These are phyloP conservation scores for Geum urbanum DNA, from an alignment of 306 rosid genomes.

Conservation along the genomic window DNA sequence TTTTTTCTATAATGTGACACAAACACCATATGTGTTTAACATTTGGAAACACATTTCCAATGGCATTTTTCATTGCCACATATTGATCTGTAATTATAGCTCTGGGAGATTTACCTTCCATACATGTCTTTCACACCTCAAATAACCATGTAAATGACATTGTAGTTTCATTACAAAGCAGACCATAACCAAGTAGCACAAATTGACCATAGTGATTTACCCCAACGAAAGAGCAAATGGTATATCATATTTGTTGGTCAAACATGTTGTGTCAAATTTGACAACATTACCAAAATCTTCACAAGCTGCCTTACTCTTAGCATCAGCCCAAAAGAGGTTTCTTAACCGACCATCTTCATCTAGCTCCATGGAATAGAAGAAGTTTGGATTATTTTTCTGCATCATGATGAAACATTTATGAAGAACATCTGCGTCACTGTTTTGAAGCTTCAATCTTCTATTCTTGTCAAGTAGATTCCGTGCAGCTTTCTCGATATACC, in stretches of 20 bases:
- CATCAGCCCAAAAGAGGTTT: slow-evolving; percentile 21
- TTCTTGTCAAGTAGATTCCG: not conserved
- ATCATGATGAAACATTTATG: slow-evolving; percentile 11
- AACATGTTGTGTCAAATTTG: slow-evolving; percentile 12
- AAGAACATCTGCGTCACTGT: slow-evolving; percentile 18
- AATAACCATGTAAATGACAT: too few species aligned
- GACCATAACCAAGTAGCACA: too few species aligned
- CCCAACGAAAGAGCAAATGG: not conserved
- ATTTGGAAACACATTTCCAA: too few species aligned
- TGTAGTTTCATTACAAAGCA: too few species aligned
- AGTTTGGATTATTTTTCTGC: slow-evolving; percentile 13
- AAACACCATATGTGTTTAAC: too few species aligned
- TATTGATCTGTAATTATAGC: too few species aligned
- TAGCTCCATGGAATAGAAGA: slow-evolving; percentile 16
- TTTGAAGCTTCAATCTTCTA: not conserved
- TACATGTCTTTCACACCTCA: too few species aligned
- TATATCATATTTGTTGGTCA: slow-evolving; percentile 15
- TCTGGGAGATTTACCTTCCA: too few species aligned
- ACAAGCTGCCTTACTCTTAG: slow-evolving; percentile 13
- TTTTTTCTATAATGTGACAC: too few species aligned
- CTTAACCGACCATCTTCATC: slow-evolving; percentile 10
- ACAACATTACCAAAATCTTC: slow-evolving; percentile 24
- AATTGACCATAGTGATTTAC: too few species aligned
- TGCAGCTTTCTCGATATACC: not conserved
- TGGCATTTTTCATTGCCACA: too few species aligned